Evolutionary conservation across 257 asterid species (phyloP).

Genomic region (Cordia subcordata): DNA sequence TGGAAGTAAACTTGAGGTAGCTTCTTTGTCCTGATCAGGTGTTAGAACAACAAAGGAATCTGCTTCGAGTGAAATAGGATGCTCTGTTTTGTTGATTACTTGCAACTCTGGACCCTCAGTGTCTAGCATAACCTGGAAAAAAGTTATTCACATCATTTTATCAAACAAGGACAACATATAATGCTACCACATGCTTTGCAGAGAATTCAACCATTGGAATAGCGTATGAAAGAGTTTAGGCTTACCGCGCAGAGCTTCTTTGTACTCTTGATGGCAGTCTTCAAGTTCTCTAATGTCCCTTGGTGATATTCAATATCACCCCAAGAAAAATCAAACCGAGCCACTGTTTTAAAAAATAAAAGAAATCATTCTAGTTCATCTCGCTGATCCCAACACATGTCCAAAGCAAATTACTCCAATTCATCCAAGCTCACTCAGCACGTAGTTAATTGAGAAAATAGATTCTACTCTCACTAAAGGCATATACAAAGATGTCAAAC

Average conservation of each 20-base stretch:
- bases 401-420: neutral
- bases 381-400: neutral
- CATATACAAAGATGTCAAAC: no score
- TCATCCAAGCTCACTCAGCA: neutral
- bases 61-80: slow-evolving; percentile 48
- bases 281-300: slow-evolving; percentile 69
- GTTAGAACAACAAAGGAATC: slow-evolving; percentile 47
- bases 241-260: slow-evolving; percentile 77
- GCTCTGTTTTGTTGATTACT: slow-evolving; percentile 52
- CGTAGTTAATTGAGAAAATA: neutral
- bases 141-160: neutral
- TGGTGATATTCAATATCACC: slow-evolving; percentile 75
- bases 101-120: slow-evolving; percentile 76
- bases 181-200: neutral
- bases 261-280: slow-evolving; percentile 54
- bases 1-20: slow-evolving; percentile 58
- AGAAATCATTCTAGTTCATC: slow-evolving; percentile 10
- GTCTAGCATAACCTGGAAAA: slow-evolving; percentile 66
- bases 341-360: slow-evolving; percentile 40
- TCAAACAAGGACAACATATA: neutral
- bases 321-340: slow-evolving; percentile 88
- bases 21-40: slow-evolving; percentile 56
- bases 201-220: neutral
- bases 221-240: slow-evolving; percentile 7
- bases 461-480: no score